A percentile compares a stretch with the other conserved stretches of the same genome.
Evolutionary conservation across 2,329 filamentous ascomycete genomes (phyloP).

Genomic region (Penicillium sp.): DNA sequence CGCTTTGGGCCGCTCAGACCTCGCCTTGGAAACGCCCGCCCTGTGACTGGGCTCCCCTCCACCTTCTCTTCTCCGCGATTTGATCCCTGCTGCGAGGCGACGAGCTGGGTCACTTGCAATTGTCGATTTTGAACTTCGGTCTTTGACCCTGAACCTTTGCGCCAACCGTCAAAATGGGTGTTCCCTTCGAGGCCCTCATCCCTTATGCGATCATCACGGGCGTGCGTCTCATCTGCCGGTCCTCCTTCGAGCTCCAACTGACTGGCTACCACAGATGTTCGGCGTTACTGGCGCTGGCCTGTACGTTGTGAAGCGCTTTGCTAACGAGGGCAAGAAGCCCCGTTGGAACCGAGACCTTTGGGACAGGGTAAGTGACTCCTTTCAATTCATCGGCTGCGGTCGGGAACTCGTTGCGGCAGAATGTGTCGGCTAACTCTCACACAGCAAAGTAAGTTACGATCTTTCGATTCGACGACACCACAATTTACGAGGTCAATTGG

Average conservation of each 20-base stretch:
- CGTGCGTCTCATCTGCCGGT: conserved; percentile 50
- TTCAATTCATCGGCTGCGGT: conserved; percentile 16
- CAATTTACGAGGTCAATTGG: neutral
- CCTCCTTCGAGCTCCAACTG: conserved; percentile 23
- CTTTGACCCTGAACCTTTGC: neutral
- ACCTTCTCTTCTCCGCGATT: conserved; percentile 27
- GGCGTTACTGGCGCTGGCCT: conserved; percentile 62
- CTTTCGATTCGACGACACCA: conserved; percentile 5
- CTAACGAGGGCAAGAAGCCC: conserved; percentile 65
- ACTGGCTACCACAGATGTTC: conserved; percentile 58
- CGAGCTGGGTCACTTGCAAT: conserved; percentile 13
- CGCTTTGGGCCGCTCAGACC: conserved; percentile 36
- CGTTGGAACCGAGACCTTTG: conserved; percentile 65
- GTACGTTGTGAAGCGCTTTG: conserved; percentile 60
- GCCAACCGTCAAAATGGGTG: conserved; percentile 55
- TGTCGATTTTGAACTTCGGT: neutral
- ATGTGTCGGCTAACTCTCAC: conserved; percentile 45
- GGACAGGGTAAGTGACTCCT: conserved; percentile 60
- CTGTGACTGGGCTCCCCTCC: conserved; percentile 13
- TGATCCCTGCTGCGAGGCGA: conserved; percentile 9
- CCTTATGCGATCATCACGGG: conserved; percentile 66
- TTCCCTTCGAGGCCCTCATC: conserved; percentile 68
- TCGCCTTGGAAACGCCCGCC: conserved; percentile 25
- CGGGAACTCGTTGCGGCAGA: conserved; percentile 15
- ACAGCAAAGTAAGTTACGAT: conserved; percentile 57